phyloP scores from a whole-genome alignment of 352 stramenopile species.

The Pythium oligandrum region DNA sequence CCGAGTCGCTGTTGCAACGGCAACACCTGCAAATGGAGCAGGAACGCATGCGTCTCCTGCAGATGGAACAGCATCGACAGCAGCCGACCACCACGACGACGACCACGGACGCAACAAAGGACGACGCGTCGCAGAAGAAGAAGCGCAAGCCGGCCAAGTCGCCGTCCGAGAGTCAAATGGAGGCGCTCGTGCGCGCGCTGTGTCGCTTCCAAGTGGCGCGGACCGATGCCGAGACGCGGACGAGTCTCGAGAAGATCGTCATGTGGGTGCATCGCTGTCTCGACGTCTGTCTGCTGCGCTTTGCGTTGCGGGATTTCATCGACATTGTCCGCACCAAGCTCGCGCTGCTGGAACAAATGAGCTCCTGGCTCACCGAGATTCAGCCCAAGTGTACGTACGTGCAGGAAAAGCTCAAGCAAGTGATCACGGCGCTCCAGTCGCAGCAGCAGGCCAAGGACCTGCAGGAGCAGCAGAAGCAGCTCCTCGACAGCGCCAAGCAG shows the following conservation, averaged over 20 bases:
- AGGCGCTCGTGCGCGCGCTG: conserved; percentile 48
- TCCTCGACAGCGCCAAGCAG: too few species aligned
- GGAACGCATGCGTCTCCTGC: conserved; percentile 41
- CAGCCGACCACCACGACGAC: conserved; percentile 19
- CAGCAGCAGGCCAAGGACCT: too few species aligned
- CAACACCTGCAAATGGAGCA: conserved; percentile 35
- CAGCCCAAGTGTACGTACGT: conserved; percentile 57
- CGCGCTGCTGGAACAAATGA: conserved; percentile 26
- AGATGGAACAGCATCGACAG: conserved; percentile 24
- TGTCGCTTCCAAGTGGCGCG: conserved; percentile 38
- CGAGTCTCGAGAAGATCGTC: conserved; percentile 47
- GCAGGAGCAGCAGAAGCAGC: too few species aligned
- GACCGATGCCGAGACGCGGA: conserved; percentile 49
- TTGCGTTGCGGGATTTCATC: conserved; percentile 58
- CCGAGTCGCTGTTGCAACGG: conserved; percentile 31
- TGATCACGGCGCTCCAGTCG: conserved; percentile 20
- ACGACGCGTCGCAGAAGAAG: conserved; percentile 22
- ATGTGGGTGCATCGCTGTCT: conserved; percentile 51
- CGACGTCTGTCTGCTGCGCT: conserved; percentile 39
- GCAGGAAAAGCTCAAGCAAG: conserved; percentile 44
- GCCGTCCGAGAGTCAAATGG: conserved; percentile 47
- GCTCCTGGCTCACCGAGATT: conserved; percentile 46
- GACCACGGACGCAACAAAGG: conserved; percentile 26
- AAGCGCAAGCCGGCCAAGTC: conserved; percentile 18
- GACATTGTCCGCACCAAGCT: conserved; percentile 23